Base-by-base conservation (phyloP, 148 eudicot genomes). In the Fagopyrum homotropicum region DNA sequence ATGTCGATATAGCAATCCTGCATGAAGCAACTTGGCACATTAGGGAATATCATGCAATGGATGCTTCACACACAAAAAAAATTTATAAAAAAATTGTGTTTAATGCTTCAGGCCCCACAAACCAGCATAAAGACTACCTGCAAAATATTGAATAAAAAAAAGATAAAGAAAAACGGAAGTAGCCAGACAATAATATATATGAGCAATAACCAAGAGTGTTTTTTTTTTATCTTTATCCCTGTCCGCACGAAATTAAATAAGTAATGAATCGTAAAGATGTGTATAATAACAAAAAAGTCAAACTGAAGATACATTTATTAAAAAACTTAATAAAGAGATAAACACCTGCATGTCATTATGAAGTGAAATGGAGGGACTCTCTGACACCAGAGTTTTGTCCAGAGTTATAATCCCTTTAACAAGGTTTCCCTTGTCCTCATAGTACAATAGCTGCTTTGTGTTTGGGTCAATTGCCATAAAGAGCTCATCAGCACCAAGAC, bases 1-100 rank as follows among this genome's bases (percentile, higher is more conserved):
- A 94, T 90, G 82, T 94, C 98, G 76, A 94, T 87, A 73, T 88
- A 91, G 82, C 98, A 94, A 82, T 94, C 98, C 97, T 93, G 90
- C 86, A 64, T 14, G 46, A 49, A 73, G 61, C 43, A 72, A 50
- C 9, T 35, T 26, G 14, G 57, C 56, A 72, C 45, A 29, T 72
- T 1, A 14, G 71, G 70, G 7, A 7, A 35, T 12, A 40, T 16
- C 8, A 9, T 4, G 4, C 2, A 43, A 12, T 26, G 10, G 14
- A 61, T 29, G 29, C 7, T 57, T 57, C 63, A 57, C 30, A 57
- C 30, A 35, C 61, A 6, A 56, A 56, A 56, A 6, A 56, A 22
- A 22, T 22, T 22, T 22, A 22, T 22, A 22, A 22, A 22, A 22
- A 22, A 22, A 22, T 22, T 22, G 29, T 8, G 4, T 64, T 64